Percentiles rank a stretch among this genome's conserved stretches.
phyloP scores from a whole-genome alignment of 352 stramenopile genomes.

The Blastocystis sp. region DNA sequence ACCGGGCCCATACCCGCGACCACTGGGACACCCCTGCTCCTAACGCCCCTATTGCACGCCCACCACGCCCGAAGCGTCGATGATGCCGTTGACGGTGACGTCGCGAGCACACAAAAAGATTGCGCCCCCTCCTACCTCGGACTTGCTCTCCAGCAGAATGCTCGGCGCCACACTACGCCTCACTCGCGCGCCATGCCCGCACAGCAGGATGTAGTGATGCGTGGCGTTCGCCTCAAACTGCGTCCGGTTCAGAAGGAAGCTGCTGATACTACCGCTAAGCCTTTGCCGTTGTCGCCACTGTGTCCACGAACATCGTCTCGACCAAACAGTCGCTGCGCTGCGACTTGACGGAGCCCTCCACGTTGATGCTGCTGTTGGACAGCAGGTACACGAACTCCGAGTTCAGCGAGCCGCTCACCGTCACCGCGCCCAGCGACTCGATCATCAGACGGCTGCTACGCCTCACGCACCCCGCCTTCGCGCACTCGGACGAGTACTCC shows the following conservation, averaged over 20 bases:
- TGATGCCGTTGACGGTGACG: constrained; percentile 1
- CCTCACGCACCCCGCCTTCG: not conserved
- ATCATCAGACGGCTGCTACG: constrained; percentile 1
- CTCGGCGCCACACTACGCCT: not conserved
- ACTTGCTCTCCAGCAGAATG: constrained; percentile 8
- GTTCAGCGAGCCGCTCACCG: not conserved
- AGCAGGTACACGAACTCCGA: constrained; percentile 23
- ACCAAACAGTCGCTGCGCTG: constrained; percentile 24
- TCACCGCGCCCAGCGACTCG: not conserved
- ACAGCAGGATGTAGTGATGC: constrained; percentile 40
- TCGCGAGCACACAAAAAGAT: not conserved
- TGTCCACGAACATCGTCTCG: not conserved
- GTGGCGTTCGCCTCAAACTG: not conserved
- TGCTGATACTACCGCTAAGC: not conserved
- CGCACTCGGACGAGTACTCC: constrained; percentile 36
- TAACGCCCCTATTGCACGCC: not conserved
- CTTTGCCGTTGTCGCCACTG: not conserved
- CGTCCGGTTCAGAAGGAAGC: constrained; percentile 11
- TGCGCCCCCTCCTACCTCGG: not conserved
- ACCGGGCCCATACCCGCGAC: not conserved
- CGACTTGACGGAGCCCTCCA: constrained; percentile 27
- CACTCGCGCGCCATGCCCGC: not conserved
- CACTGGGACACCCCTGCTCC: constrained; percentile 27
- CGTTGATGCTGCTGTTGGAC: constrained; percentile 3
- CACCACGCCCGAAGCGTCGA: constrained; percentile 19